phyloP scores from a whole-genome alignment of 2,329 filamentous ascomycete genomes.

The Ophiostoma sp. region DNA sequence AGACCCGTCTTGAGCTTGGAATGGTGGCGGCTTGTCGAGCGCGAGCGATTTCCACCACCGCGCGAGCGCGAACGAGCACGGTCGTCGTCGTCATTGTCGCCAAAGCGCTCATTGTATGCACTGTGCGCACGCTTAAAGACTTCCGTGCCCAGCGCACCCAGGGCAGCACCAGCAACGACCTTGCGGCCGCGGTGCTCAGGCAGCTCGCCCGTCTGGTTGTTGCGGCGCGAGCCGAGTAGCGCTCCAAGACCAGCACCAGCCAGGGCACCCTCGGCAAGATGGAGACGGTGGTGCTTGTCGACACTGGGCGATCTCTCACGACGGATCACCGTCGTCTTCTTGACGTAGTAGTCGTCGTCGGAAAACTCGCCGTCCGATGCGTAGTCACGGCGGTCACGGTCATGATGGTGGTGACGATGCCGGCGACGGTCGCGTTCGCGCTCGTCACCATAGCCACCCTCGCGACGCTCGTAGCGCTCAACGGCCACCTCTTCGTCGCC shows the following conservation, averaged over 20 bases:
- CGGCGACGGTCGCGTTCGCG: constrained; percentile 27
- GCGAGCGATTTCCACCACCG: constrained; percentile 40
- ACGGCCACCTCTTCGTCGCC: constrained; percentile 41
- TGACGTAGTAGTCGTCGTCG: constrained; percentile 46
- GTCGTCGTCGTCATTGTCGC: constrained; percentile 40
- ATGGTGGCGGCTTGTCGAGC: constrained; percentile 42
- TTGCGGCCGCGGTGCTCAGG: constrained; percentile 57
- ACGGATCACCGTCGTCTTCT: constrained; percentile 48
- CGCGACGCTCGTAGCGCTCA: constrained; percentile 39
- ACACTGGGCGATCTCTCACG: constrained; percentile 51
- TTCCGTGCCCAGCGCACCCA: constrained; percentile 64
- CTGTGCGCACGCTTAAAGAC: constrained; percentile 60
- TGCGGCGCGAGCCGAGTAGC: constrained; percentile 57
- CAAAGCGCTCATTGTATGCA: constrained; percentile 57
- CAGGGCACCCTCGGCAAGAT: constrained; percentile 64
- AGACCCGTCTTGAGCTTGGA: constrained; percentile 61
- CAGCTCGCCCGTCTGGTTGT: constrained; percentile 51
- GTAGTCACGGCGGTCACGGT: constrained; percentile 42
- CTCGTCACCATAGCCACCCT: constrained; percentile 37
- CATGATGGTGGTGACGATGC: constrained; percentile 40
- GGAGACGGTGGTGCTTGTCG: constrained; percentile 53
- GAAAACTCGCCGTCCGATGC: constrained; percentile 41
- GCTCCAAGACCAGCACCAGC: constrained; percentile 63
- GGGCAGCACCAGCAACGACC: constrained; percentile 60
- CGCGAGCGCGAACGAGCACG: constrained; percentile 10